These are phyloP conservation scores for Sarocladiaceae sp. DNA, from an alignment of 2,329 filamentous ascomycete species.

Conservation along the genomic window DNA sequence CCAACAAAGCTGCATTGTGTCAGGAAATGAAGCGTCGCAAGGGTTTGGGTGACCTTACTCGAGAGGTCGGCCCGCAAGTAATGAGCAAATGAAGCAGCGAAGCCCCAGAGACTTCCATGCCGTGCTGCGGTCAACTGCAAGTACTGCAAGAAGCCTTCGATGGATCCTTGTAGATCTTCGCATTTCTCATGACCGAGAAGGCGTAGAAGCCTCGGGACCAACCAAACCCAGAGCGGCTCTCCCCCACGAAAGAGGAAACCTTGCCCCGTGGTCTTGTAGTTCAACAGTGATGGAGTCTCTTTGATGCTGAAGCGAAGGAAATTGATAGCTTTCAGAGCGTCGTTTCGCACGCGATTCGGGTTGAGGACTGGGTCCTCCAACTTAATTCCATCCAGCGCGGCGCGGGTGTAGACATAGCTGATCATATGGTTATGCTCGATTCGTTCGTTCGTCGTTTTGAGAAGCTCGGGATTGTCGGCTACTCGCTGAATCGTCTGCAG, in stretches of 20 bases:
- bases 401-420: conserved; percentile 77
- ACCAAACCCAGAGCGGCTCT: conserved; percentile 64
- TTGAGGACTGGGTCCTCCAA: conserved; percentile 66
- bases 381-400: conserved; percentile 67
- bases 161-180: conserved; percentile 41
- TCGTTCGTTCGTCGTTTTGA: conserved; percentile 62
- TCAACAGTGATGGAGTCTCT: conserved; percentile 68
- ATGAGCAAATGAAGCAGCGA: conserved; percentile 36
- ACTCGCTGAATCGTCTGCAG: conserved; percentile 51
- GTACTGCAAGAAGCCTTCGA: conserved; percentile 50
- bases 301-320: conserved; percentile 72
- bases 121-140: conserved; percentile 41
- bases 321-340: conserved; percentile 68
- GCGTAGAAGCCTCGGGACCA: conserved; percentile 53
- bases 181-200: conserved; percentile 51
- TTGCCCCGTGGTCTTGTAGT: conserved; percentile 35
- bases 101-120: conserved; percentile 43
- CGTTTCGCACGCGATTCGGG: conserved; percentile 47
- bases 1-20: conserved; percentile 25
- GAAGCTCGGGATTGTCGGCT: conserved; percentile 44
- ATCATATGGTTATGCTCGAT: conserved; percentile 78
- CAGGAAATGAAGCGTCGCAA: conserved; percentile 11
- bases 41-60: conserved; percentile 29
- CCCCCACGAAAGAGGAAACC: conserved; percentile 47
- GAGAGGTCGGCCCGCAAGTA: conserved; percentile 47